Evolutionary conservation across 2,329 filamentous ascomycete genomes (phyloP), one percentile per base, ranked within the genome.

Genomic region (Pseudogymnoascus sp.): DNA sequence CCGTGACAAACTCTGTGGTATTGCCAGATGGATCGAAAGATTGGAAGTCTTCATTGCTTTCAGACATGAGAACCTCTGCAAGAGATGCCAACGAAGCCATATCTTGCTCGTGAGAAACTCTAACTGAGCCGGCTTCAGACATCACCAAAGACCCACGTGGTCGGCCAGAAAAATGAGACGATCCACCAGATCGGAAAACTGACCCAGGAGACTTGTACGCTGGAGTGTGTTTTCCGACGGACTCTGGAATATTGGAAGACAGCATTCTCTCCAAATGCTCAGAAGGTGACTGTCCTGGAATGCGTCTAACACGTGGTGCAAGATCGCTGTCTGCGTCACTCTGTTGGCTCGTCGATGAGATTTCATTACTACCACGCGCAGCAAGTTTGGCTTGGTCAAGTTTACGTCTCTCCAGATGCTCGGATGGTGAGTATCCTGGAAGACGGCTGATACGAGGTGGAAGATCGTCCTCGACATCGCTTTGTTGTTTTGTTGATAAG

Each of bases 51-150:
- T 29, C 13, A 17, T 50, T 33, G 44, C n/a, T 31, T n/a, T 50
- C 44, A 33, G 40, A 58, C 13, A 63, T 50, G 39, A 69, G 44
- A 37, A 63, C 67, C 44, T 64, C 57, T 9, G 67, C 67, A 10
- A 71, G 63, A 26, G 60, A 54, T 10, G 61, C 64, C 41, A 71
- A 64, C 21, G 69, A 71, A 13, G 66, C 64, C 6, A 64, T 39
- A 58, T 71, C 68, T 35, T 71, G 66, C 31, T 68, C 65, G 15
- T 63, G 63, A 31, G 68, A 69, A 17, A 70, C 60, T 39, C 59
- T 64, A 8, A 50, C 4, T 6, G 26, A 31, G 4, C 44, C 44
- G 24, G 40, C 10, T 31, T 50, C 44, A 31, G 44, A 50, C 26
- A 50, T 50, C 44, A 50, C 17, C 26, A 50, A 11, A 31, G 44